Conservation (phyloP, 345 rosid genomes). For the Mercurialis annua region DNA sequence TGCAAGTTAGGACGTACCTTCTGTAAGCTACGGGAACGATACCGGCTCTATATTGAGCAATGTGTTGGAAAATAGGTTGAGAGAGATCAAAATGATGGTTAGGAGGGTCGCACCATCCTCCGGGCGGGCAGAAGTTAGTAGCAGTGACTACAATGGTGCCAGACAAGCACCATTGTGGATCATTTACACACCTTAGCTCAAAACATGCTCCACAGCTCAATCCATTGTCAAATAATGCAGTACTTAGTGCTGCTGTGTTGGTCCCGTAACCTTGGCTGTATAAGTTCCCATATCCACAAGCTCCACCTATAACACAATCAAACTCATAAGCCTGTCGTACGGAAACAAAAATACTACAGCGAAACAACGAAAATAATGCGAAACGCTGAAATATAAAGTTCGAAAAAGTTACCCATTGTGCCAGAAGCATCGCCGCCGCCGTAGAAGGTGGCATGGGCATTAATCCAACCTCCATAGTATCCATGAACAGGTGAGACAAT, state of each 20-base stretch:
- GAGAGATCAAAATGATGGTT: slow-evolving; percentile 30
- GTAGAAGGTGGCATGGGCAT: slow-evolving; percentile 31
- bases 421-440: slow-evolving; percentile 36
- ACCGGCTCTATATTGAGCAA: slow-evolving; percentile 27
- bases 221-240: slow-evolving; percentile 27
- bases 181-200: slow-evolving; percentile 29
- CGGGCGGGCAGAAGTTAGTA: slow-evolving; percentile 30
- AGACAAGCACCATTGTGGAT: slow-evolving; percentile 26
- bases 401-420: slow-evolving; percentile 28
- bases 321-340: not conserved
- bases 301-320: slow-evolving; percentile 16
- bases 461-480: slow-evolving; percentile 38
- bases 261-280: slow-evolving; percentile 28
- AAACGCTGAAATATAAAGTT: too few relatives aligned
- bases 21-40: slow-evolving; percentile 30
- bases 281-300: slow-evolving; percentile 27
- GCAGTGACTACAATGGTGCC: slow-evolving; percentile 28
- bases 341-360: not conserved
- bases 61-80: slow-evolving; percentile 26
- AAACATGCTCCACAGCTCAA: slow-evolving; percentile 31
- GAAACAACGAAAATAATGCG: not conserved
- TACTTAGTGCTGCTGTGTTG: slow-evolving; percentile 29
- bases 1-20: slow-evolving; percentile 12
- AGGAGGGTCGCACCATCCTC: slow-evolving; percentile 33
- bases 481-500: slow-evolving; percentile 32